phyloP scores from a whole-genome alignment of 192 early-diverging fungal species.

The Thoreauomyces humboldtii region DNA sequence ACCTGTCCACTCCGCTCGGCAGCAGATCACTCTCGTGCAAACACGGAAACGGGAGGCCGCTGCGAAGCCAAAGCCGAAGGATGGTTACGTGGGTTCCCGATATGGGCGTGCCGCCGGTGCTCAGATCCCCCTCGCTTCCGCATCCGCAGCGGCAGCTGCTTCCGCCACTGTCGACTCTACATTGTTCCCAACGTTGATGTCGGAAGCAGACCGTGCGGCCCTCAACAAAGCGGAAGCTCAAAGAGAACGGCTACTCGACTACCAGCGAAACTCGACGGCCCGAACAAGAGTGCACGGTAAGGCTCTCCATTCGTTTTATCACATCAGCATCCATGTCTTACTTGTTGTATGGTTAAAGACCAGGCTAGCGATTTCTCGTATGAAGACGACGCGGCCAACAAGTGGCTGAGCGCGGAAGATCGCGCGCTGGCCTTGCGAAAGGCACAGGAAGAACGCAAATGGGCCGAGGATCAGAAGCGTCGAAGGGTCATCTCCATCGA shows the following conservation, averaged over 20 bases:
- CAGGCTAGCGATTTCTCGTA: conserved; percentile 46
- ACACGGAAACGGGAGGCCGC: neutral
- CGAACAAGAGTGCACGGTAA: conserved; percentile 47
- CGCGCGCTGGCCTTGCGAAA: conserved; percentile 41
- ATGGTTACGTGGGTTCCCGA: conserved; percentile 23
- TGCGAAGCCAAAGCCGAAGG: conserved; percentile 19
- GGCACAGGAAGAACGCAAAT: conserved; percentile 31
- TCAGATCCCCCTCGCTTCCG: conserved; percentile 14
- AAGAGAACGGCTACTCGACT: conserved; percentile 41
- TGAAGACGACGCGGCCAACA: conserved; percentile 32
- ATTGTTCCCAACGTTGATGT: conserved; percentile 33
- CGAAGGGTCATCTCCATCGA: conserved; percentile 47
- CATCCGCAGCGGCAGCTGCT: neutral
- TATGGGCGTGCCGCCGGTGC: conserved; percentile 35
- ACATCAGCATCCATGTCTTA: neutral
- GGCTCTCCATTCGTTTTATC: neutral
- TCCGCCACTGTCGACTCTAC: neutral
- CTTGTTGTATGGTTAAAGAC: conserved; percentile 18
- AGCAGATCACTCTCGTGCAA: conserved; percentile 40
- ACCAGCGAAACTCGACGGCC: conserved; percentile 38
- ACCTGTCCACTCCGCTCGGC: conserved; percentile 31
- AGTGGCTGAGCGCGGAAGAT: conserved; percentile 50
- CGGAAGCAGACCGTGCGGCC: conserved; percentile 31
- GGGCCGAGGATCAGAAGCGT: conserved; percentile 43
- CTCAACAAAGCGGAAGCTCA: conserved; percentile 39